These are phyloP conservation scores for Acidomyces sp. DNA, from an alignment of 495 filamentous ascomycete genomes.

Conservation along the genomic window DNA sequence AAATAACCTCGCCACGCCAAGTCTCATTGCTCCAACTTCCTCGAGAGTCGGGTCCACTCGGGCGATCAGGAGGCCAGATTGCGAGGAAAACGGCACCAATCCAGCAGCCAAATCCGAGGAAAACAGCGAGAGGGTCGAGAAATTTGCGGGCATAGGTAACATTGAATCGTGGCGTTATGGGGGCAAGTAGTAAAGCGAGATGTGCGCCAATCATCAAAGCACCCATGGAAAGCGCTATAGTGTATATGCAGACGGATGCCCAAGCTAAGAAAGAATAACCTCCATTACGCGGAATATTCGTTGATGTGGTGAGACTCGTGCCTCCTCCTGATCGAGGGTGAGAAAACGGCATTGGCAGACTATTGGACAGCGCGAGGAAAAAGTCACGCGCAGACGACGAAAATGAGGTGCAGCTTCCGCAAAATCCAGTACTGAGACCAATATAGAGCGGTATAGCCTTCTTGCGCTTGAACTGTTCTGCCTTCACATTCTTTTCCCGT, in stretches of 20 bases:
- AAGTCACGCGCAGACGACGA: constrained; percentile 76
- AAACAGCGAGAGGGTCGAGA: constrained; percentile 47
- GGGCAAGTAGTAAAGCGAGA: constrained; percentile 51
- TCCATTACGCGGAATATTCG: constrained; percentile 42
- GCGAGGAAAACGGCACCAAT: constrained; percentile 62
- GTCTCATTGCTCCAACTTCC: constrained; percentile 31
- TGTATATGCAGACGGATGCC: constrained; percentile 54
- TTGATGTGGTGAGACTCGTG: constrained; percentile 3
- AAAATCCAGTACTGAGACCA: constrained; percentile 85
- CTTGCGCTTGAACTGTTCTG: constrained; percentile 34
- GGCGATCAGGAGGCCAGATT: constrained; percentile 58
- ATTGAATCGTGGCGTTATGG: constrained; percentile 44
- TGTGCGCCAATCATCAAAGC: constrained; percentile 66
- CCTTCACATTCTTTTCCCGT: neutral
- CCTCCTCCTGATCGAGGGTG: constrained; percentile 24
- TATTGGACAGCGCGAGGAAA: constrained; percentile 75
- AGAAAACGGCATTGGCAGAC: constrained; percentile 39
- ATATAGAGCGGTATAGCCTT: constrained; percentile 85
- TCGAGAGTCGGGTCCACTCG: constrained; percentile 23
- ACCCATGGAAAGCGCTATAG: constrained; percentile 52
- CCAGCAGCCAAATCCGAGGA: constrained; percentile 63
- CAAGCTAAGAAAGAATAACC: constrained; percentile 76
- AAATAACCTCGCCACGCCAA: constrained; percentile 65
- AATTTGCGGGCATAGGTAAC: constrained; percentile 42
- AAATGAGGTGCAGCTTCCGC: constrained; percentile 85